Evolutionary conservation across 192 early-diverging fungal genomes (phyloP).

Genomic region (Backusella parvicylindrica): DNA sequence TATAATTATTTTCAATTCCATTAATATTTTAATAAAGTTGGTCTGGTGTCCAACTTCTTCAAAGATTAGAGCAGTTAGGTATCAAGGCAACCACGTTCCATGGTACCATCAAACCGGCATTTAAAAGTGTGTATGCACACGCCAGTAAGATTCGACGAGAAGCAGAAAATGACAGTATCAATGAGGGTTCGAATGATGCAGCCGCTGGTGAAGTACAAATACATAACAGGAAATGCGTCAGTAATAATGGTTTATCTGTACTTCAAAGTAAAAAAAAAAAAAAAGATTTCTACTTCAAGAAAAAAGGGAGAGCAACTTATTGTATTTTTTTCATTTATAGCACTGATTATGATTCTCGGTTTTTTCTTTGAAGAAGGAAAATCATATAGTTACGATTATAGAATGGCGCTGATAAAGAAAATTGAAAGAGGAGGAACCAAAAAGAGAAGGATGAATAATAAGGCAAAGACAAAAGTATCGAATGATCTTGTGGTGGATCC

Average conservation of each 20-base stretch:
- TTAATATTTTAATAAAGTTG: conserved; percentile 20
- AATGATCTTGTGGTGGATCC: background rate
- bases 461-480: background rate
- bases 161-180: background rate
- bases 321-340: background rate
- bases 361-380: conserved; percentile 22
- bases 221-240: conserved; percentile 7
- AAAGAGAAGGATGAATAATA: background rate
- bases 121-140: background rate
- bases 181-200: background rate
- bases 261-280: conserved; percentile 7
- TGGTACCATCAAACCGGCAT: conserved; percentile 12
- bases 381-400: conserved; percentile 20
- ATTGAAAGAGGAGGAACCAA: background rate
- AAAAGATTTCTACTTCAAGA: too few species aligned
- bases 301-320: too few species aligned
- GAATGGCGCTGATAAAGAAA: conserved; percentile 33
- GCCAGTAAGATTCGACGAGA: conserved; percentile 1
- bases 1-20: too few species aligned
- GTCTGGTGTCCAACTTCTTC: conserved; percentile 22
- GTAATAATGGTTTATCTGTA: background rate
- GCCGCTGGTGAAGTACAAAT: background rate
- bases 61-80: conserved; percentile 8
- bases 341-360: conserved; percentile 25
- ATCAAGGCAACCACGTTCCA: conserved; percentile 15